Evolutionary conservation across 139 green algal genomes (phyloP).

Genomic region (Volvox reticuliferus): DNA sequence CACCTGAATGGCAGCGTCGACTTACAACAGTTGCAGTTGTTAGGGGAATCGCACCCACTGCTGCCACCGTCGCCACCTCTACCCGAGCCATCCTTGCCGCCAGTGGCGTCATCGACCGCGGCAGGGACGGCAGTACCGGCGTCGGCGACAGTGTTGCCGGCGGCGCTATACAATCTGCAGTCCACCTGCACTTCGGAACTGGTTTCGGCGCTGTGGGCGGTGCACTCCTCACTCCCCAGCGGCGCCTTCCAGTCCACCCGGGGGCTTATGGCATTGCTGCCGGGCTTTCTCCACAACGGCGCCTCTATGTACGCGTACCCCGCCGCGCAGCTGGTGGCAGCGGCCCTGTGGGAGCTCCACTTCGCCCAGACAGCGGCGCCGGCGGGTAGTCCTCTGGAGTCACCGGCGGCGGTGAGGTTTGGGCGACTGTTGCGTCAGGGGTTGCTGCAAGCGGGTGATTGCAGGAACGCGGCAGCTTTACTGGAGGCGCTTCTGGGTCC

Average conservation of each 20-base stretch:
- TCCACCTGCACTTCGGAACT: not conserved
- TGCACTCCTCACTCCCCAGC: conserved; percentile 15
- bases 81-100: not conserved
- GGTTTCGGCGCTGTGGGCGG: conserved; percentile 21
- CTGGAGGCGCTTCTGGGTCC: conserved; percentile 36
- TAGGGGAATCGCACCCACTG: not conserved
- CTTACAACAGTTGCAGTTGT: not conserved
- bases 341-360: conserved; percentile 32
- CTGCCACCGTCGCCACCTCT: not conserved
- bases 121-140: not conserved
- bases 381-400: not conserved
- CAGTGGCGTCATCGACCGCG: not conserved
- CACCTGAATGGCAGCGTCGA: conserved; percentile 6
- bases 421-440: conserved; percentile 10
- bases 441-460: conserved; percentile 14
- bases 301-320: conserved; percentile 41
- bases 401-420: not conserved
- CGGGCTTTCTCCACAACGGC: not conserved
- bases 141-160: not conserved
- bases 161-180: not conserved
- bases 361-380: not conserved
- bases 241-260: not conserved
- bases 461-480: not conserved
- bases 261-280: conserved; percentile 2
- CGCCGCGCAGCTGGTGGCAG: conserved; percentile 13